Evolutionary conservation across 805 yeast genomes (phyloP).

Genomic region (Tetrapisispora arboricola): DNA sequence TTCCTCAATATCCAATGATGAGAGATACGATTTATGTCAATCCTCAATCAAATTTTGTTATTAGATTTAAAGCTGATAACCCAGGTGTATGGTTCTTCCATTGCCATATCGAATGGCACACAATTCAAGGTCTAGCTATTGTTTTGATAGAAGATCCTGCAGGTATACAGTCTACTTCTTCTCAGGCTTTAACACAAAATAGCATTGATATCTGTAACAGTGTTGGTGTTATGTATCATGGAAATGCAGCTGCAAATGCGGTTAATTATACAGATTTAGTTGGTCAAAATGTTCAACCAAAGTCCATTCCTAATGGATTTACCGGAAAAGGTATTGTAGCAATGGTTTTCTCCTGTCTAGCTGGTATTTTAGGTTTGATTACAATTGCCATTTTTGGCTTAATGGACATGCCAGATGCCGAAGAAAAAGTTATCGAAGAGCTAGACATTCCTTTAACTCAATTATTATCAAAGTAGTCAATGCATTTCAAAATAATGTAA

Average conservation of each 20-base stretch:
- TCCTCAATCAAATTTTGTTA: slow-evolving; percentile 56
- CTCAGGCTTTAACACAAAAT: slow-evolving; percentile 52
- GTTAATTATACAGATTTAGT: slow-evolving; percentile 52
- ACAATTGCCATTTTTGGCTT: slow-evolving; percentile 77
- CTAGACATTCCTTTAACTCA: slow-evolving; percentile 19
- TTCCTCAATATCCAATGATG: slow-evolving; percentile 49
- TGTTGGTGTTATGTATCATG: slow-evolving; percentile 42
- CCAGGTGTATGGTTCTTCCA: slow-evolving; percentile 96
- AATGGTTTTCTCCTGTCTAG: slow-evolving; percentile 75
- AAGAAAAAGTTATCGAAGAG: slow-evolving; percentile 46
- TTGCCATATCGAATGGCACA: slow-evolving; percentile 83
- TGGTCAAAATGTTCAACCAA: slow-evolving; percentile 64
- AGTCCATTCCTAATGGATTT: slow-evolving; percentile 73
- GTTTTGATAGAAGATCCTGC: slow-evolving; percentile 63
- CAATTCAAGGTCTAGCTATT: slow-evolving; percentile 71
- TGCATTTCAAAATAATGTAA: not conserved
- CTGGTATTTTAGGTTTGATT: slow-evolving; percentile 74
- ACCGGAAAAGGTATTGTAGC: slow-evolving; percentile 95
- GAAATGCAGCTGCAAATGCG: slow-evolving; percentile 87
- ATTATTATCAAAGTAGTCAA: not conserved
- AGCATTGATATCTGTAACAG: slow-evolving; percentile 51
- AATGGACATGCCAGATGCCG: slow-evolving; percentile 66
- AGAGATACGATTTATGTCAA: slow-evolving; percentile 67
- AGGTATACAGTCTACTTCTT: slow-evolving; percentile 35
- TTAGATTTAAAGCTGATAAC: slow-evolving; percentile 70